Base-by-base conservation (phyloP, 257 asterid species). In the Lithospermum erythrorhizon region DNA sequence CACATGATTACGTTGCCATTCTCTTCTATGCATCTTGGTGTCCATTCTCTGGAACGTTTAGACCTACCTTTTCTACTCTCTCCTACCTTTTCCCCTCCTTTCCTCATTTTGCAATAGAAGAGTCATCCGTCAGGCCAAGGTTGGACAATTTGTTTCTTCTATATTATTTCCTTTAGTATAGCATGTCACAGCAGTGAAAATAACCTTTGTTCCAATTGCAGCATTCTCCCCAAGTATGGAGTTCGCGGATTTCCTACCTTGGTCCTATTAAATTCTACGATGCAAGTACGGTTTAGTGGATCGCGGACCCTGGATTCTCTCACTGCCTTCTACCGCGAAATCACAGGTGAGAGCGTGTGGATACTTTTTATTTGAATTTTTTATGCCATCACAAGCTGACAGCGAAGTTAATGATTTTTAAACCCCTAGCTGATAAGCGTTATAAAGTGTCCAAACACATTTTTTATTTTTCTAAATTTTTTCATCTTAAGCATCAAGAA, bases 21-120 rank as follows among this genome's bases (percentile, higher is more conserved):
- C 83, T 93, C 72, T 93, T 89, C 87, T 89, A 89, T 76, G 90
- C 99, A 23, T 82, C 95, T 61, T 84, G 97, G 97, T 93, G 99
- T 75, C 99, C 97, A 59, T 93, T 93, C 87, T 93, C 97, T 52
- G 76, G 72, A 61, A 56, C 75, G 23, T 78, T 82, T 57, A 83
- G 78, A 78, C 89, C 95, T 61, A 80, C 72, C 62, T 83, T 86
- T 76, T 89, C 94, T 55, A 23, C 72, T 65, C 62, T 86, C 68
- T 81, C 99, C 61, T 81, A 95, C 45, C 68, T 89, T 55, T 93
- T 80, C 68, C 95, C 96, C 64, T 78, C 96, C 59, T 67, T 93
- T 74, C 87, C 99, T 70, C 99, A 93, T 79, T 84, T 80, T 53
- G 91, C 99, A 29, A 70, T 93, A 25, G 95, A 89, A 81, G 99